phyloP scores from a whole-genome alignment of 768 basidiomycete species.

The Boletus reticuloceps region DNA sequence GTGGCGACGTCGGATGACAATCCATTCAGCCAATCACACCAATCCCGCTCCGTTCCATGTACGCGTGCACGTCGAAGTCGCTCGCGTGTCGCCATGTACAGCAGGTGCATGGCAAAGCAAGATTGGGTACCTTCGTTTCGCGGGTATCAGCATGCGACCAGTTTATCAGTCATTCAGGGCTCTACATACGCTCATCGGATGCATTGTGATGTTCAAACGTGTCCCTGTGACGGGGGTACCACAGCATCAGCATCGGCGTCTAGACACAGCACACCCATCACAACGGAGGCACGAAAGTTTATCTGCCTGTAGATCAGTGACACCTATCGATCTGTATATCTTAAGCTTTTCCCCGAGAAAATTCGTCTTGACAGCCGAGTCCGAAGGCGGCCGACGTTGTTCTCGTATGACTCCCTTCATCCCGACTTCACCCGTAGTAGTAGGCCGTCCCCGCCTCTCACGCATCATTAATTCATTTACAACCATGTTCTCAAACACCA shows the following conservation, averaged over 20 bases:
- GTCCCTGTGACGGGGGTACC: too few relatives aligned
- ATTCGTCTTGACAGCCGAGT: neutral
- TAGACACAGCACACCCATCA: neutral
- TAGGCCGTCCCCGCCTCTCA: neutral
- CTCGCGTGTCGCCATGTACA: neutral
- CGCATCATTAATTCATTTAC: neutral
- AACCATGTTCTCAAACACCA: neutral
- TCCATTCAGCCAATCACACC: neutral
- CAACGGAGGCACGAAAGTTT: neutral
- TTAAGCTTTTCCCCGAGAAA: neutral
- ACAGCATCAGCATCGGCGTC: neutral
- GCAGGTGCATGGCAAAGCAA: neutral
- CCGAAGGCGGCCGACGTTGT: neutral
- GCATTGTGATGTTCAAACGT: neutral
- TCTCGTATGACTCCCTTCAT: neutral
- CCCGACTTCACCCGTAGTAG: slow-evolving; percentile 3
- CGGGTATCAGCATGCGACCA: too few relatives aligned
- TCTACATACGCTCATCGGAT: neutral
- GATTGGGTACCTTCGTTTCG: too few relatives aligned
- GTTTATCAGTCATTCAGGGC: too few relatives aligned
- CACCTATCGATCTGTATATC: neutral
- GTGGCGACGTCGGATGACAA: neutral
- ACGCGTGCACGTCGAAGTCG: neutral
- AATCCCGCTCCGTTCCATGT: neutral
- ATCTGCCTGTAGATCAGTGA: neutral